Evolutionary conservation across 768 basidiomycete genomes (phyloP).

Genomic region (Sarcodon aspratus): DNA sequence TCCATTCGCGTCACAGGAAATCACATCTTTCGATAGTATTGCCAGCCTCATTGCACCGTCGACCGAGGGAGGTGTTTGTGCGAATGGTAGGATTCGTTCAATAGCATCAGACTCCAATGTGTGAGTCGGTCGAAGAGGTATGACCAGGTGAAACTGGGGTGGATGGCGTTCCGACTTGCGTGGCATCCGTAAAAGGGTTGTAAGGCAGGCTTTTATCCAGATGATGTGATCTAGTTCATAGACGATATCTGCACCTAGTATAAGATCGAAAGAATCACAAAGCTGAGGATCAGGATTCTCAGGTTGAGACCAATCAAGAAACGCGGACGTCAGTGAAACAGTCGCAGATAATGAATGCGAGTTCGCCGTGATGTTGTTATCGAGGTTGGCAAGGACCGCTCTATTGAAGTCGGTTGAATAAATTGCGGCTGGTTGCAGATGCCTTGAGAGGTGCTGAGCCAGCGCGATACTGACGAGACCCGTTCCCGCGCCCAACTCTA

Average conservation of each 20-base stretch:
- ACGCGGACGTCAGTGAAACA: conserved; percentile 13
- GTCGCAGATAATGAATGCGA: conserved; percentile 4
- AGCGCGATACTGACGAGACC: conserved; percentile 37
- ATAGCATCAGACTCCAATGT: conserved; percentile 44
- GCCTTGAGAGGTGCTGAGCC: conserved; percentile 19
- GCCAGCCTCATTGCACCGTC: conserved; percentile 18
- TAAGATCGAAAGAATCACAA: conserved; percentile 30
- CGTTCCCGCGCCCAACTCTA: conserved; percentile 50
- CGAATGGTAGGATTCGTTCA: conserved; percentile 38
- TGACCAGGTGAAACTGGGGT: conserved; percentile 54
- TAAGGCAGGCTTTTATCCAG: conserved; percentile 35
- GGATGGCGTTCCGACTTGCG: conserved; percentile 3
- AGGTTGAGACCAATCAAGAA: conserved; percentile 29
- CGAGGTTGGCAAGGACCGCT: conserved; percentile 34
- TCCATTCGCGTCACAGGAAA: conserved; percentile 39
- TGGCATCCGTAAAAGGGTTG: conserved; percentile 22
- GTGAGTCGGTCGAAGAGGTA: conserved; percentile 66
- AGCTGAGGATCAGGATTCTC: conserved; percentile 11
- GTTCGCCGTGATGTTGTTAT: conserved; percentile 29
- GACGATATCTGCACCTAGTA: conserved; percentile 43
- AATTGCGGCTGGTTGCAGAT: conserved; percentile 10
- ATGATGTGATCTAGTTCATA: conserved; percentile 38
- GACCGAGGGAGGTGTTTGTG: conserved; percentile 2
- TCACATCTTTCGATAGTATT: conserved; percentile 40
- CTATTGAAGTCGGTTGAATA: conserved; percentile 41